Evolutionary conservation across 2,329 filamentous ascomycete genomes (phyloP).

Genomic region (Colletotrichum orbiculare): DNA sequence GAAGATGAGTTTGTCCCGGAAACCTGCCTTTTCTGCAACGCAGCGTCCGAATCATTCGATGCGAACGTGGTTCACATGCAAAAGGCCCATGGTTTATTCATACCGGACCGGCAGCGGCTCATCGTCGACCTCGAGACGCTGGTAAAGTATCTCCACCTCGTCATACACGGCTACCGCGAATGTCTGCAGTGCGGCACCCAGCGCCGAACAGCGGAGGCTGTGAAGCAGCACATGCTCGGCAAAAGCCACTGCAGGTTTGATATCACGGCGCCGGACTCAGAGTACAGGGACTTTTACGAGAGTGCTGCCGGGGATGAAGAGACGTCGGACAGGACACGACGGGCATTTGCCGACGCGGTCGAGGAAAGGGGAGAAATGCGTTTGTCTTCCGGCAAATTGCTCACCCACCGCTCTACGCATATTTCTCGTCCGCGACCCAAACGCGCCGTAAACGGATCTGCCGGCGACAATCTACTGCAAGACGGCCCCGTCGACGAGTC

Average conservation of each 20-base stretch:
- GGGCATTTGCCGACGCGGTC: slow-evolving; percentile 12
- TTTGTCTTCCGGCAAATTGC: slow-evolving; percentile 50
- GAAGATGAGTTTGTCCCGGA: slow-evolving; percentile 40
- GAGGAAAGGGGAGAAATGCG: slow-evolving; percentile 45
- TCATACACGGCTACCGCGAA: slow-evolving; percentile 60
- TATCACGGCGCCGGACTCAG: slow-evolving; percentile 46
- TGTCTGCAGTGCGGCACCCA: slow-evolving; percentile 62
- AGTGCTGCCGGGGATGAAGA: slow-evolving; percentile 28
- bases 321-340: background rate
- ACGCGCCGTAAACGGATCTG: background rate
- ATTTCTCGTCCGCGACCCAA: background rate
- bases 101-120: slow-evolving; percentile 52
- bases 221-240: slow-evolving; percentile 62
- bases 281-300: slow-evolving; percentile 56
- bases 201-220: slow-evolving; percentile 54
- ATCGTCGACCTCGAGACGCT: slow-evolving; percentile 59
- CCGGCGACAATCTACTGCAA: background rate
- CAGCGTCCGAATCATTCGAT: slow-evolving; percentile 43
- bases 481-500: slow-evolving; percentile 3
- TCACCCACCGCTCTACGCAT: slow-evolving; percentile 42
- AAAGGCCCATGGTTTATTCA: slow-evolving; percentile 56
- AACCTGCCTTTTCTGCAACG: slow-evolving; percentile 57
- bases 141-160: slow-evolving; percentile 58
- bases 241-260: slow-evolving; percentile 61
- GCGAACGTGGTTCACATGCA: slow-evolving; percentile 60